Percentiles rank a stretch among this genome's conserved stretches.
phyloP scores from a whole-genome alignment of 768 basidiomycete genomes.

The Leccinum truebloodii region DNA sequence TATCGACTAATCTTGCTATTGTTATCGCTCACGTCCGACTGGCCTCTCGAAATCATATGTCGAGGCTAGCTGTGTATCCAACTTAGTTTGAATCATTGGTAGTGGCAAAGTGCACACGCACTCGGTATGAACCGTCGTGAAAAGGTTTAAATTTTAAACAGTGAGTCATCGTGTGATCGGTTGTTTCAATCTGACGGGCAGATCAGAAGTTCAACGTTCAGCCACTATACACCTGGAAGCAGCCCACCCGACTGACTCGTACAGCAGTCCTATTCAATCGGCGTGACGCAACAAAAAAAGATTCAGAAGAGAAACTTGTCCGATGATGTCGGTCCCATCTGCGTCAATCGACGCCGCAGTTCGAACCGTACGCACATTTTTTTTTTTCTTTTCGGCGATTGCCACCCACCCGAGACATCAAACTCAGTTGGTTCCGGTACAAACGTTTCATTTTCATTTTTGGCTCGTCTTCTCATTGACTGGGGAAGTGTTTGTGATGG shows the following conservation, averaged over 20 bases:
- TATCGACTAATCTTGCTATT: not conserved
- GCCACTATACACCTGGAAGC: not conserved
- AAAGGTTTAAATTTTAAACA: constrained; percentile 8
- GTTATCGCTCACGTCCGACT: not conserved
- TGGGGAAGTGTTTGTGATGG: not conserved
- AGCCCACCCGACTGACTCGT: not conserved
- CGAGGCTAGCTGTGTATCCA: not conserved
- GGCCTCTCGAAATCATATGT: not conserved
- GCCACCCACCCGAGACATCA: not conserved
- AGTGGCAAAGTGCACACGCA: not conserved
- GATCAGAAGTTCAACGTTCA: constrained; percentile 14
- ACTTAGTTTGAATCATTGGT: not conserved
- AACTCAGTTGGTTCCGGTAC: not conserved
- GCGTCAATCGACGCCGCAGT: not conserved
- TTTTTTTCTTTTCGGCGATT: not conserved
- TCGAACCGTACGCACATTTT: not conserved
- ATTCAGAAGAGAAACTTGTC: constrained; percentile 1
- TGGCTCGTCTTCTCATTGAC: not conserved
- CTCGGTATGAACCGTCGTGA: not conserved
- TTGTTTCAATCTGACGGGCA: constrained; percentile 13
- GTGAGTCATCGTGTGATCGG: constrained; percentile 3
- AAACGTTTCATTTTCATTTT: not conserved
- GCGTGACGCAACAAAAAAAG: not conserved
- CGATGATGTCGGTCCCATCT: constrained; percentile 7
- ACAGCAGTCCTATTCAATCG: not conserved